Conservation (phyloP, 176 grass and related monocot species). For the Musa troglodytarum region DNA sequence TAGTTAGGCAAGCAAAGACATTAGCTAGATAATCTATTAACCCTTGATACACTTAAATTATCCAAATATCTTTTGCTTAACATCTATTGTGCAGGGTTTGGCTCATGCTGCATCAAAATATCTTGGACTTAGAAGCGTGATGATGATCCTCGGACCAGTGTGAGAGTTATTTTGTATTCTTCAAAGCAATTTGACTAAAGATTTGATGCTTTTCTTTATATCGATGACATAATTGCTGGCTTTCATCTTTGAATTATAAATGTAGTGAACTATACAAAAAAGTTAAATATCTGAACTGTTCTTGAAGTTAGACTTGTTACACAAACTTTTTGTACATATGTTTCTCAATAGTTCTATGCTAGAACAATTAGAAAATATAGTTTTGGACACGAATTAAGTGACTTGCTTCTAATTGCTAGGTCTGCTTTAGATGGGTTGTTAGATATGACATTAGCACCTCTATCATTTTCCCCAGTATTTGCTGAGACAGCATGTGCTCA, state of each 20-base stretch:
- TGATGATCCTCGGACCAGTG: conserved; percentile 85
- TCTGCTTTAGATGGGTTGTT: background rate
- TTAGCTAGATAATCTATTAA: background rate
- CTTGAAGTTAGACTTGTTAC: background rate
- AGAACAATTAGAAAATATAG: background rate
- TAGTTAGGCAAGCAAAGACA: background rate
- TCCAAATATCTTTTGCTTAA: background rate
- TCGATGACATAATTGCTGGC: background rate
- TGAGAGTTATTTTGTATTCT: conserved; percentile 32
- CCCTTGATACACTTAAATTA: background rate
- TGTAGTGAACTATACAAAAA: background rate
- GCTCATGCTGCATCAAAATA: conserved; percentile 64
- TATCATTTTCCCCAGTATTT: background rate
- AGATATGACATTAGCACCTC: too few relatives aligned
- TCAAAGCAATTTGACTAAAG: background rate
- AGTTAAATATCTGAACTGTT: background rate
- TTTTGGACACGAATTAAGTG: background rate
- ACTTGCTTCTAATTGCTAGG: background rate
- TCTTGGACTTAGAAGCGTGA: conserved; percentile 64
- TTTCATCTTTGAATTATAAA: background rate
- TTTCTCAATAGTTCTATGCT: background rate
- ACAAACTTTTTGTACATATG: background rate
- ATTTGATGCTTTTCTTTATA: background rate
- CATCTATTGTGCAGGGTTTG: conserved; percentile 41
- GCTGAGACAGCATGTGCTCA: background rate